Evolutionary conservation across 768 basidiomycete species (phyloP).

Genomic region (Lactarius sanguifluus): DNA sequence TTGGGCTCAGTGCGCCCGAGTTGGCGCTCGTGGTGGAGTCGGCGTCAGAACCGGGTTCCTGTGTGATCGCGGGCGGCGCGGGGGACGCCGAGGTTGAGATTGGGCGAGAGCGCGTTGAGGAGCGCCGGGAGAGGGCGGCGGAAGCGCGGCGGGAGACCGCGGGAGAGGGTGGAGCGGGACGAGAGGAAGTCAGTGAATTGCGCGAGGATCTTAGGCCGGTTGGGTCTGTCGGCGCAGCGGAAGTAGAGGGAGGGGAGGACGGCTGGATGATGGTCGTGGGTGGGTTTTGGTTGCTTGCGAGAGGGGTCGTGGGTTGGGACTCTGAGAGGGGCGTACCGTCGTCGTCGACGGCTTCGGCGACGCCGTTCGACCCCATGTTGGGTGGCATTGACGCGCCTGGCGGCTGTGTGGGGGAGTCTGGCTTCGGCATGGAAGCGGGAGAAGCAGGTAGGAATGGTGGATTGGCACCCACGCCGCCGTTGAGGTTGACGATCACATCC

Average conservation of each 20-base stretch:
- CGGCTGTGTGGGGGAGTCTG: not conserved
- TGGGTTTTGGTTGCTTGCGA: slow-evolving; percentile 16
- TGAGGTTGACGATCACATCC: not conserved
- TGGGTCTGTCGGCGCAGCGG: slow-evolving; percentile 17
- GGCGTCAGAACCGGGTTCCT: slow-evolving; percentile 23
- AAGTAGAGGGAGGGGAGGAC: not conserved
- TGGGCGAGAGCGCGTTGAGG: slow-evolving; percentile 42
- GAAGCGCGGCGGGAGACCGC: slow-evolving; percentile 49
- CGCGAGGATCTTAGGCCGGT: slow-evolving; percentile 36
- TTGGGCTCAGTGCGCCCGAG: not conserved
- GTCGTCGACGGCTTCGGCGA: not conserved
- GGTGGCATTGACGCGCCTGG: not conserved
- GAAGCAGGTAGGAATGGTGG: not conserved
- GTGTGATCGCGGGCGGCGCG: slow-evolving; percentile 14
- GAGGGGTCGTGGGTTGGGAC: slow-evolving; percentile 19
- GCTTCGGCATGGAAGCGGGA: not conserved
- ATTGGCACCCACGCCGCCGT: not conserved
- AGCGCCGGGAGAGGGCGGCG: slow-evolving; percentile 37
- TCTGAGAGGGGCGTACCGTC: not conserved
- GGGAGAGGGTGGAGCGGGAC: slow-evolving; percentile 64
- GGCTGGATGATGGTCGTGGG: not conserved
- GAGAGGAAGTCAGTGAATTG: slow-evolving; percentile 45
- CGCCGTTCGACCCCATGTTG: not conserved
- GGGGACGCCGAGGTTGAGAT: slow-evolving; percentile 40
- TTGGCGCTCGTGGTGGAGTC: not conserved